These are phyloP conservation scores for Lophiotrema nucula DNA, from an alignment of 495 filamentous ascomycete genomes.

Conservation along the genomic window DNA sequence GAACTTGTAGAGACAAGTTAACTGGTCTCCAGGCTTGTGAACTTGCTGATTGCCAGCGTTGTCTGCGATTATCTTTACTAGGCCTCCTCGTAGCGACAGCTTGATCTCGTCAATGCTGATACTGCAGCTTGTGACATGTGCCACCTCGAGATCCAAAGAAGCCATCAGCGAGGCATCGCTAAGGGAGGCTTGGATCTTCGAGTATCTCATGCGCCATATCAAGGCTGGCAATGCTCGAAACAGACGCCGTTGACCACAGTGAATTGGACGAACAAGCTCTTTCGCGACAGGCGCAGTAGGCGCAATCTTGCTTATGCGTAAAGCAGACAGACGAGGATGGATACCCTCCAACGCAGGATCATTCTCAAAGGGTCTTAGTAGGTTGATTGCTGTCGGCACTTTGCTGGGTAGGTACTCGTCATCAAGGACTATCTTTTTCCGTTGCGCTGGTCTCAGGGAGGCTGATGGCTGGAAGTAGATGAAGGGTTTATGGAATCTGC, in stretches of 20 bases:
- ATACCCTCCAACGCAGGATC: constrained; percentile 66
- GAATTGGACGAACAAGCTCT: constrained; percentile 62
- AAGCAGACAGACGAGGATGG: constrained; percentile 73
- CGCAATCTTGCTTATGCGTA: constrained; percentile 73
- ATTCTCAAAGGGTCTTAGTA: constrained; percentile 71
- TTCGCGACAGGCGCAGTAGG: constrained; percentile 58
- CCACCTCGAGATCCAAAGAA: constrained; percentile 83
- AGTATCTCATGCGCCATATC: constrained; percentile 81
- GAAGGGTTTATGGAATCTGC: constrained; percentile 73
- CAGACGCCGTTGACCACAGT: constrained; percentile 59
- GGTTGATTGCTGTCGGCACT: constrained; percentile 72
- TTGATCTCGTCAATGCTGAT: constrained; percentile 66
- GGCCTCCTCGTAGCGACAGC: constrained; percentile 65
- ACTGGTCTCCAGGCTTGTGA: constrained; percentile 77
- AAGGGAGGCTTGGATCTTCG: constrained; percentile 63
- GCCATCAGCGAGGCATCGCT: constrained; percentile 56
- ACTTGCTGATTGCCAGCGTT: constrained; percentile 58
- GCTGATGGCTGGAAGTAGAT: constrained; percentile 76
- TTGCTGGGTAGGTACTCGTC: constrained; percentile 77
- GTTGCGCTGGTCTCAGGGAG: constrained; percentile 58
- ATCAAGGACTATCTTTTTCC: constrained; percentile 47
- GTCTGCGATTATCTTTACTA: constrained; percentile 63
- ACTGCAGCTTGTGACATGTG: constrained; percentile 73
- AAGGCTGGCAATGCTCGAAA: constrained; percentile 76
- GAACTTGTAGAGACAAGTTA: constrained; percentile 81